A percentile compares a stretch with the other conserved stretches of the same genome.
Conservation (phyloP, 2,329 filamentous ascomycete genomes). For the Magnaporthiopsis incrustans region DNA sequence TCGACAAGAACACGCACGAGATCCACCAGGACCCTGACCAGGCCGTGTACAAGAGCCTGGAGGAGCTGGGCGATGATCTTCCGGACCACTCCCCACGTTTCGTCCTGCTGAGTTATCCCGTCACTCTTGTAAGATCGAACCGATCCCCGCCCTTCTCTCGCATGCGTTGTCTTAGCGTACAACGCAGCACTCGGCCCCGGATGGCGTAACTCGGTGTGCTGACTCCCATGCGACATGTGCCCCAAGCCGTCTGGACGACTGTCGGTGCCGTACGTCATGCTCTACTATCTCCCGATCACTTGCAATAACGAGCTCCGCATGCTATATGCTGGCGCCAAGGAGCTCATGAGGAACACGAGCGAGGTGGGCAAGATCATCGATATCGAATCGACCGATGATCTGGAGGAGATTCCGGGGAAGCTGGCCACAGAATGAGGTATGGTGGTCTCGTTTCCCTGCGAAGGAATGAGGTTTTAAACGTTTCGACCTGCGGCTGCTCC, state of each 20-base stretch:
- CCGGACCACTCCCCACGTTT: conserved; percentile 89
- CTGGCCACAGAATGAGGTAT: conserved; percentile 27
- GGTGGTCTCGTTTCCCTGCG: background rate
- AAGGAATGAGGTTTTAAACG: background rate
- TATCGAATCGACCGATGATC: conserved; percentile 69
- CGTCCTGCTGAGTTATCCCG: conserved; percentile 80
- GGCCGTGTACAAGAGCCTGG: conserved; percentile 69
- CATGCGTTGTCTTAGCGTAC: background rate
- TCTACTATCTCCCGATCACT: conserved; percentile 91
- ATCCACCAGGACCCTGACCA: conserved; percentile 76
- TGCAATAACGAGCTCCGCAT: conserved; percentile 83
- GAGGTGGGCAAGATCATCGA: conserved; percentile 87
- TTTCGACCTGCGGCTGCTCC: background rate
- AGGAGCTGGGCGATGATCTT: conserved; percentile 77
- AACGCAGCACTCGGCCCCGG: background rate
- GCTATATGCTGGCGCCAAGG: conserved; percentile 93
- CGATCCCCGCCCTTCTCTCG: background rate
- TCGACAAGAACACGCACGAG: conserved; percentile 84
- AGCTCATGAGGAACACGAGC: conserved; percentile 86
- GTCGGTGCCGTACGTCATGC: conserved; percentile 84
- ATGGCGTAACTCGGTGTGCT: background rate
- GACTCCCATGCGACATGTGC: background rate
- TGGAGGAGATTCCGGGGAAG: conserved; percentile 71
- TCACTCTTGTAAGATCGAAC: conserved; percentile 61
- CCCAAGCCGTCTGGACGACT: conserved; percentile 70